phyloP scores from a whole-genome alignment of 75 land plant species.

The Sequoia sempervirens region DNA sequence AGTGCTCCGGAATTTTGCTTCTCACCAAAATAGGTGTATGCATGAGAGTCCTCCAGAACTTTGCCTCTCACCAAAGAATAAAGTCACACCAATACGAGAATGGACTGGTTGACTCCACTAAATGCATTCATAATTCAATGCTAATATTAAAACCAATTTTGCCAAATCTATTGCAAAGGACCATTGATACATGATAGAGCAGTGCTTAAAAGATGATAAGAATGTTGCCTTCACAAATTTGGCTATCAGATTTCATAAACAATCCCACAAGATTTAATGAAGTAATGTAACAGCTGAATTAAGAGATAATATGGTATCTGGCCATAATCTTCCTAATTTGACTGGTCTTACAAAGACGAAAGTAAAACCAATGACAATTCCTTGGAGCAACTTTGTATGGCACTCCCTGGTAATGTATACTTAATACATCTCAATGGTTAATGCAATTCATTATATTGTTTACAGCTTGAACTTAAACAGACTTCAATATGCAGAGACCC shows the following conservation, averaged over 20 bases:
- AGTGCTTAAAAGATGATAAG: too few relatives aligned
- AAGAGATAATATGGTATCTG: neutral
- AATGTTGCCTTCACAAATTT: too few relatives aligned
- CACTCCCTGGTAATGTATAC: neutral
- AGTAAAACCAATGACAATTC: neutral
- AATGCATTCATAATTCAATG: neutral
- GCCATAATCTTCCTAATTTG: too few relatives aligned
- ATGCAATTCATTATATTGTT: neutral
- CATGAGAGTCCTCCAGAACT: too few relatives aligned
- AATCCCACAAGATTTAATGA: neutral
- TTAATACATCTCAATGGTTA: neutral
- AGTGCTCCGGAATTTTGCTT: too few relatives aligned
- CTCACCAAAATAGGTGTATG: neutral
- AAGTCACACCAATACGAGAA: too few relatives aligned
- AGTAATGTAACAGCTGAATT: neutral
- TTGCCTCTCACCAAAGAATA: neutral
- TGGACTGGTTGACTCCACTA: neutral
- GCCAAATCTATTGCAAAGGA: neutral
- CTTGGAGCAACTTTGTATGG: neutral
- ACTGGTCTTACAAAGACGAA: neutral
- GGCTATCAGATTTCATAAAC: neutral
- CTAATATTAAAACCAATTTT: neutral
- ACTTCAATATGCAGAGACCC: neutral
- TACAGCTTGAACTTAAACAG: neutral
- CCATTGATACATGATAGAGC: neutral